These are phyloP conservation scores for Fusarium protoensiforme DNA, from an alignment of 2,329 filamentous ascomycete species.

Conservation along the genomic window DNA sequence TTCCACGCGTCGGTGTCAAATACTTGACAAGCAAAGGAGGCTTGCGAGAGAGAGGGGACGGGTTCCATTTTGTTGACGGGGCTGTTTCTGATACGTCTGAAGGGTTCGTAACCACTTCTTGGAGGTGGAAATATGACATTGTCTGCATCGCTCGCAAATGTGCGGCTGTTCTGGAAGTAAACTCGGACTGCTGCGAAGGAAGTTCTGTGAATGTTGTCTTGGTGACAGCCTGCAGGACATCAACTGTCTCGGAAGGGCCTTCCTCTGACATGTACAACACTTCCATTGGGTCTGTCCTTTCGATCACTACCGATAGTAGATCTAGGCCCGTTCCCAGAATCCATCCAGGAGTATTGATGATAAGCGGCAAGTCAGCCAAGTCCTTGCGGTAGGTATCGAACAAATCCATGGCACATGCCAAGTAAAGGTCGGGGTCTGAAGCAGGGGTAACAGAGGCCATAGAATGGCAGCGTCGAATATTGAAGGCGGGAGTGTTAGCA, in stretches of 20 bases:
- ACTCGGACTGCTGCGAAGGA: conserved; percentile 69
- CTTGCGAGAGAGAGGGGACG: conserved; percentile 64
- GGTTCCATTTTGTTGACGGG: conserved; percentile 57
- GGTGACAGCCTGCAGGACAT: conserved; percentile 60
- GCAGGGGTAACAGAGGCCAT: conserved; percentile 73
- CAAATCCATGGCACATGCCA: conserved; percentile 72
- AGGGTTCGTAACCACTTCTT: conserved; percentile 31
- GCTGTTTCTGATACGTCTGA: conserved; percentile 7
- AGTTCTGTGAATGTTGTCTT: conserved; percentile 60
- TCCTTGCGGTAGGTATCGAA: conserved; percentile 65
- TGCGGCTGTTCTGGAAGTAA: conserved; percentile 67
- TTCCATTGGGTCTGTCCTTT: conserved; percentile 65
- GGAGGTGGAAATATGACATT: conserved; percentile 80
- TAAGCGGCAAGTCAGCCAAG: conserved; percentile 62
- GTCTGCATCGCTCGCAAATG: conserved; percentile 79
- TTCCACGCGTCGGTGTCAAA: conserved; percentile 58
- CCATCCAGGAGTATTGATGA: conserved; percentile 83
- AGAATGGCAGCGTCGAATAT: conserved; percentile 70
- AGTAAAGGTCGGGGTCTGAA: conserved; percentile 74
- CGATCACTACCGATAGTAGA: conserved; percentile 68
- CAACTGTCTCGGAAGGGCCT: conserved; percentile 67
- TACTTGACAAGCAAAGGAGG: conserved; percentile 74
- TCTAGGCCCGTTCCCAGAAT: conserved; percentile 76
- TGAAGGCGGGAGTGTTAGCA: conserved; percentile 46
- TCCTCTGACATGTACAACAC: conserved; percentile 76